phyloP scores from a whole-genome alignment of 768 basidiomycete genomes.

The Termitomyces titanicus region DNA sequence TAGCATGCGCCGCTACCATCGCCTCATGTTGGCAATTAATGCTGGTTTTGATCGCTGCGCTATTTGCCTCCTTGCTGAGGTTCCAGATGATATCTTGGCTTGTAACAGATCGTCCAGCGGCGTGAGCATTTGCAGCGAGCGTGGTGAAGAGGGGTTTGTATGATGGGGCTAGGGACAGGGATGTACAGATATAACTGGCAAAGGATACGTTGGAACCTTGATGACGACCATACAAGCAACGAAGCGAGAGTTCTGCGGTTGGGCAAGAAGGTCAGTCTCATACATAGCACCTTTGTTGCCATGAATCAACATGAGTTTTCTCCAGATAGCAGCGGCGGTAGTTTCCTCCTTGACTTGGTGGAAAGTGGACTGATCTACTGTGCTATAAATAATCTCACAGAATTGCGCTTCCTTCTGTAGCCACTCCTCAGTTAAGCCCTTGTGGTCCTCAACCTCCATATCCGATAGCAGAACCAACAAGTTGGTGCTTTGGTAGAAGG shows the following conservation, averaged over 20 bases:
- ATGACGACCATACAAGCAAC: neutral
- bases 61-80: no score
- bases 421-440: slow-evolving; percentile 13
- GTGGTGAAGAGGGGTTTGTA: no score
- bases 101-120: no score
- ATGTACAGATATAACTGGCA: no score
- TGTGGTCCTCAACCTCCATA: slow-evolving; percentile 18
- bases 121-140: no score
- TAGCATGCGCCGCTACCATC: no score
- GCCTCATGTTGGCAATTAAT: no score
- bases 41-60: no score
- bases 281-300: neutral
- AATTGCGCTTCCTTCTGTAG: slow-evolving; percentile 1
- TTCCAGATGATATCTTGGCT: no score
- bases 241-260: neutral
- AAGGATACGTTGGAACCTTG: no score
- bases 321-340: neutral
- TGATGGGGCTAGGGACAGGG: no score
- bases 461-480: slow-evolving; percentile 10
- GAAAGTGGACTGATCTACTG: slow-evolving; percentile 1
- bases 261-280: neutral
- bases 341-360: neutral
- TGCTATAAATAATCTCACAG: neutral
- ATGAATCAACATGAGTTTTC: neutral
- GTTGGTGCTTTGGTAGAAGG: slow-evolving; percentile 2